Conservation (phyloP, 2,329 filamentous ascomycete genomes). For the Arachnomyces sp. region DNA sequence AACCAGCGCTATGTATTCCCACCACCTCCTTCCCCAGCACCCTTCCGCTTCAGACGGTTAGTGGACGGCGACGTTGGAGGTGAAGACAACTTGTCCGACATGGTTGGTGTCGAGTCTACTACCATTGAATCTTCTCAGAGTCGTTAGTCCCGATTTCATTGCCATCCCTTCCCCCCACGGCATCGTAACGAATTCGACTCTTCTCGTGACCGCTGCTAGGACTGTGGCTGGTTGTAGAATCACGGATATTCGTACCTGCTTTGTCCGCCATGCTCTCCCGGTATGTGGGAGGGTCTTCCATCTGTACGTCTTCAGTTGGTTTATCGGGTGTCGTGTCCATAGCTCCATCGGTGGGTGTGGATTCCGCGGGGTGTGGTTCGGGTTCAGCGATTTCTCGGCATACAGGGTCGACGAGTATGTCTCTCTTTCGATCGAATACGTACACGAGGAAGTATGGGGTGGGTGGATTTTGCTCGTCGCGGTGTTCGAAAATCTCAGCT, state of each 20-base stretch:
- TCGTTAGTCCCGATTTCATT: background rate
- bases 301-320: conserved; percentile 6
- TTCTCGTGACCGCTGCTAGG: conserved; percentile 4
- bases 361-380: conserved; percentile 1
- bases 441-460: conserved; percentile 82
- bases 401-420: conserved; percentile 51
- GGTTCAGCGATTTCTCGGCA: conserved; percentile 32
- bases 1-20: conserved; percentile 8
- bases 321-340: conserved; percentile 9
- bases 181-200: background rate
- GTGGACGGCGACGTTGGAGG: conserved; percentile 12
- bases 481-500: conserved; percentile 58
- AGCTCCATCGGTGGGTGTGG: conserved; percentile 1
- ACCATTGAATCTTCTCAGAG: too few relatives aligned
- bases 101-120: too few relatives aligned
- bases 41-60: conserved; percentile 31
- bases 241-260: conserved; percentile 22
- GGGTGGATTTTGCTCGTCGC: conserved; percentile 54
- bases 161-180: background rate
- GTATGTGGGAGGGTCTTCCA: conserved; percentile 7
- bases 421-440: conserved; percentile 59
- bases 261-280: conserved; percentile 12
- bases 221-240: conserved; percentile 6
- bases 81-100: conserved; percentile 7
- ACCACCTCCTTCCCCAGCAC: conserved; percentile 13